These are phyloP conservation scores for Phytophthora tentaculata DNA, from an alignment of 352 stramenopile genomes.

Conservation along the genomic window DNA sequence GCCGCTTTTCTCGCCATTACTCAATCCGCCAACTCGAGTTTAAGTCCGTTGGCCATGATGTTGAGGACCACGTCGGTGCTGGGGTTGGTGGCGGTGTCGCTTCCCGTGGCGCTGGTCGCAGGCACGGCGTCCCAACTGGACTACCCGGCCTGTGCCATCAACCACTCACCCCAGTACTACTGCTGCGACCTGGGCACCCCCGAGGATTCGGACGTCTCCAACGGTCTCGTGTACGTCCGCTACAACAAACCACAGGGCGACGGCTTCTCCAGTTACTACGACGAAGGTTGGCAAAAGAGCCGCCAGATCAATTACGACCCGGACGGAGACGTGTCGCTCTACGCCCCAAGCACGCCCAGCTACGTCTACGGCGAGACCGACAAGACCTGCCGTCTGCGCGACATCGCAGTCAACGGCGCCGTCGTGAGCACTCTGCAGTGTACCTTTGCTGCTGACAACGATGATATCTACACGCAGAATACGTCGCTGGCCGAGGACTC, in stretches of 20 bases:
- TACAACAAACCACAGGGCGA: conserved; percentile 61
- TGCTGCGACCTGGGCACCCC: conserved; percentile 58
- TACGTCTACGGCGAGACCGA: conserved; percentile 61
- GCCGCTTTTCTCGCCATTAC: conserved; percentile 31
- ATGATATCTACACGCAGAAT: conserved; percentile 61
- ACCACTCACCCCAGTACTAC: conserved; percentile 59
- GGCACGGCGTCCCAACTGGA: conserved; percentile 59
- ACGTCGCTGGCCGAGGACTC: conserved; percentile 57
- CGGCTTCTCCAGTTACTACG: conserved; percentile 59
- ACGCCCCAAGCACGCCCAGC: conserved; percentile 56
- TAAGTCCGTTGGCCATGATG: conserved; percentile 10
- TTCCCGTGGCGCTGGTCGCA: conserved; percentile 35
- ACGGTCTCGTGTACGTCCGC: conserved; percentile 58
- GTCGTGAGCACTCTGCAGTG: conserved; percentile 53
- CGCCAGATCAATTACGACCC: conserved; percentile 71
- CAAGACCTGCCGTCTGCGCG: conserved; percentile 56
- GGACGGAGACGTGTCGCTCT: conserved; percentile 58
- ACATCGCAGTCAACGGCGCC: conserved; percentile 32
- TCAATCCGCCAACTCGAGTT: conserved; percentile 29
- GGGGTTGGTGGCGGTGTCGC: conserved; percentile 8
- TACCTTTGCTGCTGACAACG: conserved; percentile 36
- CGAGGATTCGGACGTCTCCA: conserved; percentile 36
- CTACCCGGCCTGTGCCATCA: conserved; percentile 67
- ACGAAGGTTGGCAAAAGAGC: conserved; percentile 69
- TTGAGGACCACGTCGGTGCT: conserved; percentile 13